phyloP scores from a whole-genome alignment of 2,329 filamentous ascomycete species.

The Biscogniauxia marginata region DNA sequence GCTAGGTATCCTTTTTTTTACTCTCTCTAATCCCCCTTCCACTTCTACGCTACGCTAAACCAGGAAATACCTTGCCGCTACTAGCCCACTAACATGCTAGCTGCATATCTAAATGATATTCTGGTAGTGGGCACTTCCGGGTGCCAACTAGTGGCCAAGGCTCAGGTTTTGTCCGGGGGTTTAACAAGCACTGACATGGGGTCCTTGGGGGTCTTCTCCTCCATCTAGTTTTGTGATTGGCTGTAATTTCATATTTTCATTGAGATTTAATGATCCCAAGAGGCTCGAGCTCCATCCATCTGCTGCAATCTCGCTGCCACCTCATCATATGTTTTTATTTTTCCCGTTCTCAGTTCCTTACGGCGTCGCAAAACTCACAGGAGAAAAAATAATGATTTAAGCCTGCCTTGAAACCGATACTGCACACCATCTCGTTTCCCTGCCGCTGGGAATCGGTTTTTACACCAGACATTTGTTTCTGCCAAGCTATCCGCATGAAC shows the following conservation, averaged over 20 bases:
- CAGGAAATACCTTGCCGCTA: not conserved
- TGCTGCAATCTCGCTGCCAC: not conserved
- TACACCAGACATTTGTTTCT: no score
- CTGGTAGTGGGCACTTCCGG: not conserved
- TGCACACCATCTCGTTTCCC: not conserved
- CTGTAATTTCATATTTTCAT: not conserved
- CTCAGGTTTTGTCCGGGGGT: not conserved
- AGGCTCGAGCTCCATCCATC: not conserved
- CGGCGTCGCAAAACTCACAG: not conserved
- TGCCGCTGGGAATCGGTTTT: no score
- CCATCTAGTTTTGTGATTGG: not conserved
- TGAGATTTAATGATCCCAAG: not conserved
- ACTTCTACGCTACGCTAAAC: no score
- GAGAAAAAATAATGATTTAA: not conserved
- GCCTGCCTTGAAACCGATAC: not conserved
- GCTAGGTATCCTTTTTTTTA: no score
- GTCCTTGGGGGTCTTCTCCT: not conserved
- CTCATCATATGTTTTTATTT: not conserved
- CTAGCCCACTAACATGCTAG: not conserved
- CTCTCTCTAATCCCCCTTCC: no score
- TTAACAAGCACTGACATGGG: not conserved
- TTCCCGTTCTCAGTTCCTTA: not conserved
- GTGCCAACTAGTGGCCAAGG: not conserved
- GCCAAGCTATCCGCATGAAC: not conserved
- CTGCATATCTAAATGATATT: not conserved